Conservation (phyloP, 1,284 basidiomycete species). For the Lentinula novae-zelandiae region DNA sequence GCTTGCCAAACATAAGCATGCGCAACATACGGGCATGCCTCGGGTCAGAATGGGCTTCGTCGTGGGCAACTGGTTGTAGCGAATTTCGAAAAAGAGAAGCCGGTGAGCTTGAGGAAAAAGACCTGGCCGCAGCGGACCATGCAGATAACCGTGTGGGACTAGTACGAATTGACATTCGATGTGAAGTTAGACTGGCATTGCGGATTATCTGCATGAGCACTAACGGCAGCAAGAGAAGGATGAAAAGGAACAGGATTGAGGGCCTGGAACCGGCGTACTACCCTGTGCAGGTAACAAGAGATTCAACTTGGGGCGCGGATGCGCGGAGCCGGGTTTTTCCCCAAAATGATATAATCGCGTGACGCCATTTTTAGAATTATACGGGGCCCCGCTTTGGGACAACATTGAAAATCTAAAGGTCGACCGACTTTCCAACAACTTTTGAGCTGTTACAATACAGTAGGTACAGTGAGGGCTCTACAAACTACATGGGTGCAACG, state of each 20-base stretch:
- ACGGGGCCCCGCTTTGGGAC: too few relatives aligned
- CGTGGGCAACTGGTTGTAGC: slow-evolving; percentile 25
- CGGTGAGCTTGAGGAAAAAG: slow-evolving; percentile 20
- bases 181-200: background rate
- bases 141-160: background rate
- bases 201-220: slow-evolving; percentile 5
- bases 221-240: background rate
- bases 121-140: slow-evolving; percentile 3
- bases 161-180: background rate
- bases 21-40: slow-evolving; percentile 41
- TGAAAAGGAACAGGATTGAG: background rate
- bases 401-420: too few relatives aligned
- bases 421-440: too few relatives aligned
- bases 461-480: background rate
- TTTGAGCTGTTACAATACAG: too few relatives aligned
- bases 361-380: background rate
- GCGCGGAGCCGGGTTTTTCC: background rate
- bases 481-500: background rate
- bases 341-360: background rate
- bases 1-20: slow-evolving; percentile 83
- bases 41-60: slow-evolving; percentile 8
- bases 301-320: background rate
- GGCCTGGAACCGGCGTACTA: background rate
- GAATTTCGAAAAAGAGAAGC: slow-evolving; percentile 37
- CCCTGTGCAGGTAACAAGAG: background rate